Base-by-base conservation (phyloP, 441 rosid genomes). In the Manihot esculenta region DNA sequence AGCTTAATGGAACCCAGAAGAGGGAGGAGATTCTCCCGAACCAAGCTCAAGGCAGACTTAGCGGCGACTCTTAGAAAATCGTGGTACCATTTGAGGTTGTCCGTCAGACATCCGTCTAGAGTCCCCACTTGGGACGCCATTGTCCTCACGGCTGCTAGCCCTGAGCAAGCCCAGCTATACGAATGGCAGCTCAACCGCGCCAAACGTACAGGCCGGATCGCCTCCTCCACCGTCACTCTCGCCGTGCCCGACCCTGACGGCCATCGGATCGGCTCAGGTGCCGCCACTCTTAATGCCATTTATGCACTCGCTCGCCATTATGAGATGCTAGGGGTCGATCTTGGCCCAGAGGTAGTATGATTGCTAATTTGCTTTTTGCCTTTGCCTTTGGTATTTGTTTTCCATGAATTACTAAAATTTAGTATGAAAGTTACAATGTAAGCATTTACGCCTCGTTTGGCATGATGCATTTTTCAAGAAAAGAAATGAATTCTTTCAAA, bases 81-180 rank as follows among this genome's bases (percentile, higher is more conserved):
- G n/a, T 94, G 99, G 99, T 92, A 88, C 88, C 98, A 86, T 82
- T 83, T 94, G 26, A 68, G 98, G 51, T 72, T 94, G 66, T 94
- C 98, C 3, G 97, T 92, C 44, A 86, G 98, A 54, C 96, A 92
- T 78, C 93, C 98, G 0, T 68, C 93, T 6, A 72, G 99, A 70
- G 99, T 90, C 70, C 92, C 94, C 7, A 90, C 99, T 6, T 94
- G 99, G 99, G 97, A 94, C 72, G 98, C 94, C 27, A 84, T 94
- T 48, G 83, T 92, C 14, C 94, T 94, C 76, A 90, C 98, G 0
- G 97, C 99, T 0, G 97, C 98, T 73, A 94, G 99, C 78, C 99
- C 98, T n/a, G 92, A 94, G 78, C 97, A 94, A 72, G 99, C 98
- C 41, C 81, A 86, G 82, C 88, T 94, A 4, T 94, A 92, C 67